Base-by-base conservation (phyloP, 495 filamentous ascomycete species). In the Podospora comata region DNA sequence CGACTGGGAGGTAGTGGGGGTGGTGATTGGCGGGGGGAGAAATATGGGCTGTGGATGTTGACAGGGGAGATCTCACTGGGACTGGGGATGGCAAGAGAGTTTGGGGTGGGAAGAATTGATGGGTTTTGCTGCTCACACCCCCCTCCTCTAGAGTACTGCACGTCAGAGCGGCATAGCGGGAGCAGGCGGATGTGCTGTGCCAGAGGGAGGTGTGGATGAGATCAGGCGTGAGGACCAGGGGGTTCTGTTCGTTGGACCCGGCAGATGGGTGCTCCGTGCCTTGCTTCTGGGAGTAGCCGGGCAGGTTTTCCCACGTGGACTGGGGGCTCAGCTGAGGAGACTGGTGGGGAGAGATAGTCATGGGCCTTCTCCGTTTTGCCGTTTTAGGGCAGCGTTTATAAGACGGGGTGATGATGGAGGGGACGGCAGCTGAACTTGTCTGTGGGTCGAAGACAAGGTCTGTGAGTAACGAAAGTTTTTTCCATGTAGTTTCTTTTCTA, bases 111-210 rank as follows among this genome's bases (percentile, higher is more conserved):
- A 23, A 23, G 67, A 28, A 67, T 65, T 57, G 26, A 34, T 66
- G 70, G 69, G 72, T 23, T 71, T 76, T 73, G 71, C 75, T 75
- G 76, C 75, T 77, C 73, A 77, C 76, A 75, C 72, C 74, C 70
- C 70, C 30, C 30, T 69, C 5, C 13, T 16, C 39, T 48, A 11
- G 15, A 11, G 6, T 48, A 48, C 39, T 48, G 39, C 39, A 48
- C 13, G 39, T 48, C 39, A 48, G 39, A 48, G 39, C 39, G 9
- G 39, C 39, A 48, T 5, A 2, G 39, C 39, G 39, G 39, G 39
- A 48, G 13, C 39, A 16, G 39, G 39, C 39, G 39, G 9, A 11
- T 48, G 39, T 48, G 39, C 39, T 48, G 39, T 48, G 13, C 39
- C 5, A 16, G 39, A 48, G 39, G 39, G 39, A 48, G 39, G 39